Evolutionary conservation across 352 stramenopile genomes (phyloP).

Genomic region (Phytophthora megakarya): DNA sequence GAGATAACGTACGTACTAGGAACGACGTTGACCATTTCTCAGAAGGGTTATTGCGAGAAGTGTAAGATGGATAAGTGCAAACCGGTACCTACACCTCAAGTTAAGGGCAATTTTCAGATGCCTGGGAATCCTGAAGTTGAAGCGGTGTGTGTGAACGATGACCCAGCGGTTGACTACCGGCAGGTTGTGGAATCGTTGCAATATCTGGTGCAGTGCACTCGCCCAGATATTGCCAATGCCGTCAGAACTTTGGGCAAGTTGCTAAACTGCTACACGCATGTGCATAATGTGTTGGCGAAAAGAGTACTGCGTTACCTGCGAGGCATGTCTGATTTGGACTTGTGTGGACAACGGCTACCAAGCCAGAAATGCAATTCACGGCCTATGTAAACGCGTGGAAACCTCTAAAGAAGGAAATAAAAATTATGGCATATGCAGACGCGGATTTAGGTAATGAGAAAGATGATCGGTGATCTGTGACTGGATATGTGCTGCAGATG

Average conservation of each 20-base stretch:
- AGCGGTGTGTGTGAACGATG: no score
- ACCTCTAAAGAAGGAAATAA: constrained; percentile 1
- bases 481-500: constrained; percentile 12
- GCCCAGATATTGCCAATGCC: no score
- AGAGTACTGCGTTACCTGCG: constrained; percentile 2
- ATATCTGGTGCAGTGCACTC: no score
- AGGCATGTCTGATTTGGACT: neutral
- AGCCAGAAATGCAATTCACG: neutral
- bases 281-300: constrained; percentile 8
- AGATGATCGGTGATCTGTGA: constrained; percentile 10
- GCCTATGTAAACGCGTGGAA: constrained; percentile 7
- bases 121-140: no score
- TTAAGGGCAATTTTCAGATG: no score
- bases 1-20: no score
- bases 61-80: no score
- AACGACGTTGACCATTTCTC: no score
- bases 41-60: no score
- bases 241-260: constrained; percentile 3
- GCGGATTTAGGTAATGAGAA: constrained; percentile 15
- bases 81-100: no score
- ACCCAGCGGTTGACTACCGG: no score
- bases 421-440: constrained; percentile 8
- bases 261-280: constrained; percentile 5
- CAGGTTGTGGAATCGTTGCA: no score
- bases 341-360: neutral